These are phyloP conservation scores for Blastomyces percursus DNA, from an alignment of 2,329 filamentous ascomycete species.

Conservation along the genomic window DNA sequence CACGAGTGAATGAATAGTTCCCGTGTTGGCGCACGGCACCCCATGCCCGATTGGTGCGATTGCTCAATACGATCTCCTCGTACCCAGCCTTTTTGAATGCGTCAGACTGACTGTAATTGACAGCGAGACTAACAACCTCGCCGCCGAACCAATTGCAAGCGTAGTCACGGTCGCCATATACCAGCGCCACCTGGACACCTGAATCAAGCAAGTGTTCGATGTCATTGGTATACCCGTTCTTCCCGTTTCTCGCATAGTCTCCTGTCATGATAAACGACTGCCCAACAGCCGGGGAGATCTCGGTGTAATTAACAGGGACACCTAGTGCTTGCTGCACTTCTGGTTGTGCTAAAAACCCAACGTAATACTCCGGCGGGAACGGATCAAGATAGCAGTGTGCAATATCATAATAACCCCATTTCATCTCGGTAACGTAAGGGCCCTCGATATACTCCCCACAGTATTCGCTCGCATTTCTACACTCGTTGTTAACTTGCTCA, in stretches of 20 bases:
- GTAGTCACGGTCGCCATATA: constrained; percentile 51
- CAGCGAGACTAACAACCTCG: constrained; percentile 35
- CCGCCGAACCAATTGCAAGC: constrained; percentile 42
- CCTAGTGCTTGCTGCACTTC: constrained; percentile 50
- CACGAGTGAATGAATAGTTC: constrained; percentile 27
- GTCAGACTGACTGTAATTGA: constrained; percentile 32
- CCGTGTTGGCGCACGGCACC: constrained; percentile 31
- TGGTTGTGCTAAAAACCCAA: constrained; percentile 53
- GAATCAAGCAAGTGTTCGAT: constrained; percentile 43
- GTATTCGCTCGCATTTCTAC: constrained; percentile 34
- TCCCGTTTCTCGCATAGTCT: constrained; percentile 44
- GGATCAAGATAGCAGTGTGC: constrained; percentile 41
- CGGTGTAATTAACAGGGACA: constrained; percentile 45
- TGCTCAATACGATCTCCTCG: constrained; percentile 15
- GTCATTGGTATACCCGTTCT: constrained; percentile 8
- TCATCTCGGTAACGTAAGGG: constrained; percentile 30
- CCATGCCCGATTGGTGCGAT: constrained; percentile 26
- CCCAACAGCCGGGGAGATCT: constrained; percentile 37
- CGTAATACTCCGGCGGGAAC: constrained; percentile 41
- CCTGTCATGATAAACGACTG: constrained; percentile 41
- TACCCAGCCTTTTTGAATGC: constrained; percentile 27
- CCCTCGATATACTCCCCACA: constrained; percentile 34
- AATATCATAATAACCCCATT: constrained; percentile 47
- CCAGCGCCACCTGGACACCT: constrained; percentile 47
- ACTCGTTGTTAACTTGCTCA: constrained; percentile 34